Conservation (phyloP, 2,329 filamentous ascomycete genomes). For the Nemania sp. region DNA sequence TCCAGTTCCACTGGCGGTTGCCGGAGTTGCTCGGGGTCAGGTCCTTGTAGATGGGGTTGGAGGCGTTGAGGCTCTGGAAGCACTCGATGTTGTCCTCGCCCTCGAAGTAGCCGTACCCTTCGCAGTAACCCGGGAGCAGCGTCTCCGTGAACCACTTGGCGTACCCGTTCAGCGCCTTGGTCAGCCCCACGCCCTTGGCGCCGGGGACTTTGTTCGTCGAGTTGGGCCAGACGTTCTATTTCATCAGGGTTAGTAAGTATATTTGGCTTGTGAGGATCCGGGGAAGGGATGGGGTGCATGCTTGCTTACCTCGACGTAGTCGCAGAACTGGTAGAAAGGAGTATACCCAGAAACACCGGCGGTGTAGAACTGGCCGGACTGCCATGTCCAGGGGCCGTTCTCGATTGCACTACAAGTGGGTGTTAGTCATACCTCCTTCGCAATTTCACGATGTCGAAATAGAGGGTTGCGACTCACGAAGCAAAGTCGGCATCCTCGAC, state of each 20-base stretch:
- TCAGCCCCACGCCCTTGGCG: conserved; percentile 53
- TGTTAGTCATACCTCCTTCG: too few relatives aligned
- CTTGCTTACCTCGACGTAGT: conserved; percentile 46
- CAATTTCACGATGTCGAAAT: neutral
- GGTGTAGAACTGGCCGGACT: conserved; percentile 53
- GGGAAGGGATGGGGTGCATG: neutral
- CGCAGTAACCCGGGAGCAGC: conserved; percentile 49
- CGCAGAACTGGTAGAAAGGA: conserved; percentile 55
- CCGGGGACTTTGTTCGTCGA: conserved; percentile 54
- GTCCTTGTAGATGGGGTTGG: conserved; percentile 46
- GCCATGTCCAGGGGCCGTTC: conserved; percentile 62
- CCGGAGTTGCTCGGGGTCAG: conserved; percentile 44
- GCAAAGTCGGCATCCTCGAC: conserved; percentile 51
- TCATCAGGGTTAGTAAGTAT: conserved; percentile 2
- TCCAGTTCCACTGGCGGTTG: conserved; percentile 59
- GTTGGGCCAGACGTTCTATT: conserved; percentile 42
- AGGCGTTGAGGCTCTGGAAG: conserved; percentile 50
- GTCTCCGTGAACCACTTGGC: conserved; percentile 50
- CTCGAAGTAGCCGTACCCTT: conserved; percentile 49
- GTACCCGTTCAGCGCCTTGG: conserved; percentile 56
- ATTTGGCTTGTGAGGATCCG: too few relatives aligned
- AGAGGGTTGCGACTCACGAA: conserved; percentile 32
- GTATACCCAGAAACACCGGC: conserved; percentile 46
- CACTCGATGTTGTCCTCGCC: conserved; percentile 51
- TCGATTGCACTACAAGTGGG: conserved; percentile 45